phyloP scores from a whole-genome alignment of 192 early-diverging fungal genomes.

The Umbelopsis vinacea region DNA sequence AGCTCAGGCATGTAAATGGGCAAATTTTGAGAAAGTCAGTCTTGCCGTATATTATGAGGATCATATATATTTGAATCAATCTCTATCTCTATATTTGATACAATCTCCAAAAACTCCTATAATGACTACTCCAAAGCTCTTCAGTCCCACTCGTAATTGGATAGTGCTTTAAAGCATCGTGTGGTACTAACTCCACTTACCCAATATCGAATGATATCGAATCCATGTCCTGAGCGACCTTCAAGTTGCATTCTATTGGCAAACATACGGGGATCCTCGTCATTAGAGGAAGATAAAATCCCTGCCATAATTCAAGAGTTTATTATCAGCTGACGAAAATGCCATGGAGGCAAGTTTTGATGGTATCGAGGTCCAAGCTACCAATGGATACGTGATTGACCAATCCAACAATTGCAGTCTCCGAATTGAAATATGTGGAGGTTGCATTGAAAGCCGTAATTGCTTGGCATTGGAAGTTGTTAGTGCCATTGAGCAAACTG shows the following conservation, averaged over 20 bases:
- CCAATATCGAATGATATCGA: neutral
- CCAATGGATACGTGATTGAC: conserved; percentile 87
- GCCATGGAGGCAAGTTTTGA: conserved; percentile 86
- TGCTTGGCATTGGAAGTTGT: conserved; percentile 32
- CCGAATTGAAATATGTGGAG: conserved; percentile 57
- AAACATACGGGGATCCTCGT: conserved; percentile 20
- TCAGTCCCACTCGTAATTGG: conserved; percentile 26
- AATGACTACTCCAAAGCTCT: conserved; percentile 1
- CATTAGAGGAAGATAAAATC: conserved; percentile 3
- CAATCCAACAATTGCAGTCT: conserved; percentile 81
- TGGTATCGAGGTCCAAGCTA: conserved; percentile 86
- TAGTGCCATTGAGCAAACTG: conserved; percentile 23
- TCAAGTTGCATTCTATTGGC: conserved; percentile 12
- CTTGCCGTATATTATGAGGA: neutral
- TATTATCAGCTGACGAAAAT: conserved; percentile 56
- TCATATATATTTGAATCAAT: too few relatives aligned
- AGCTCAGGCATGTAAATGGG: too few relatives aligned
- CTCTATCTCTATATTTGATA: too few relatives aligned
- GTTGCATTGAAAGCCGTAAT: conserved; percentile 26
- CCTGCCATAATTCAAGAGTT: neutral
- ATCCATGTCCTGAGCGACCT: conserved; percentile 22
- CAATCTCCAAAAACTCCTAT: too few relatives aligned
- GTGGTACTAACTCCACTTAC: conserved; percentile 31
- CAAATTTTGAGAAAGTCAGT: too few relatives aligned
- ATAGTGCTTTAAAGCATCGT: conserved; percentile 1